Evolutionary conservation across 768 basidiomycete genomes (phyloP), one percentile per base, ranked within the genome.

Genomic region (Suillus luteus): DNA sequence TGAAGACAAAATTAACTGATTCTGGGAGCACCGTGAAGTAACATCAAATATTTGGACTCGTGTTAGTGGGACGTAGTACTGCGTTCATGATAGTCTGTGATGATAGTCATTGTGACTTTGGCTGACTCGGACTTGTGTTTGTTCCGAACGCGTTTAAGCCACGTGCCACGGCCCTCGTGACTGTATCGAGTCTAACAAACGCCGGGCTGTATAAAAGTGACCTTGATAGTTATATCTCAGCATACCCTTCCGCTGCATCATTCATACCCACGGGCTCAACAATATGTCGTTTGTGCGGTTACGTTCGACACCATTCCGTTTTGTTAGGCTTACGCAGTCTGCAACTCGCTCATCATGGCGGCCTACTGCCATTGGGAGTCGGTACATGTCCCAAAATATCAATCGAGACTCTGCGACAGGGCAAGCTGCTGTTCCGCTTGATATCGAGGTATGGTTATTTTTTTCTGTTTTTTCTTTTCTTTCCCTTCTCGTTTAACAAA

Each of bases 371-470:
- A 35, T 22, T 57, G 57, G 58, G 40, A 41, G 35, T 55, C 65
- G 57, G 52, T 46, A 62, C 57, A 70, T 62, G 60, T 68, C 65
- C 55, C 68, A 40, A 35, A 52, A 55, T 43, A 51, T 59, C 37
- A 48, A 35, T 22, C 55, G 68, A 17, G 83, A 85, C 68, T 73
- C 79, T 17, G 82, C 83, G 79, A 85, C 84, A 19, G 84, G 83
- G 49, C 83, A 85, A 72, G 75, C 79, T 61, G 43, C 61, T 48
- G 61, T 65, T 27, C 78, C 77, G 38, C 80, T 82, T 0, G 84
- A 86, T 67, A 83, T 89, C 62, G 83, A 88, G 73, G 87, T 85
- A 70, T 58, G 55, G 11, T 54, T 14, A 24, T 10, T 41, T 1
- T 14, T 54, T 27, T 27, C 27, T 27, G 27, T 27, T 27, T 27